These are phyloP conservation scores for Picea sitchensis DNA, from an alignment of 75 land plant species.

Conservation along the genomic window DNA sequence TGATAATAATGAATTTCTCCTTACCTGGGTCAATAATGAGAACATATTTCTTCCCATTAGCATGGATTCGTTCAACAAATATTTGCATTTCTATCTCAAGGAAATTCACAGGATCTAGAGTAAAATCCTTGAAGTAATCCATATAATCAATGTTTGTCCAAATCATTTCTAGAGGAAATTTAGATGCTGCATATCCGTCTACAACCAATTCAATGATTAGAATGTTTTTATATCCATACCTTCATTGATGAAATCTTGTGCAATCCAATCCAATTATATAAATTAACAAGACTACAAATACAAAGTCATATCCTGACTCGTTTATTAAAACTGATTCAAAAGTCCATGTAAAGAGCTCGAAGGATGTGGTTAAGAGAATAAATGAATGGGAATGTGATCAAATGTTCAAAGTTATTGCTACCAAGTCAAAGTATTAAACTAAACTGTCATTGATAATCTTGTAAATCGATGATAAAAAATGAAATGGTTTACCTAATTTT, in stretches of 20 bases:
- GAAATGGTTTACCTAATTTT: too few relatives aligned
- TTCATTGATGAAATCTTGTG: slow-evolving; percentile 36
- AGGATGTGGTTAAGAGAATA: too few relatives aligned
- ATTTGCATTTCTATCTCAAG: slow-evolving; percentile 18
- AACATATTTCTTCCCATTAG: slow-evolving; percentile 18
- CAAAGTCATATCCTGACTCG: too few relatives aligned
- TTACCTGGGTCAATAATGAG: slow-evolving; percentile 40
- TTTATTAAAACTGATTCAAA: too few relatives aligned
- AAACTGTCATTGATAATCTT: too few relatives aligned
- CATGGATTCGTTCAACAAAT: slow-evolving; percentile 12
- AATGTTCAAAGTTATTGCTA: too few relatives aligned
- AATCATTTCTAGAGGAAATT: slow-evolving; percentile 40
- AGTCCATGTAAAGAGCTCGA: too few relatives aligned
- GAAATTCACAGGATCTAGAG: slow-evolving; percentile 24
- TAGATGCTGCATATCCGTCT: slow-evolving; percentile 16
- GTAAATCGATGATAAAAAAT: too few relatives aligned
- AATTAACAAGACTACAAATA: not conserved
- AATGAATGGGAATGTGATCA: too few relatives aligned
- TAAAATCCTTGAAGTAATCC: slow-evolving; percentile 37
- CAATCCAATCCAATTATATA: not conserved
- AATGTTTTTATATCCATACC: slow-evolving; percentile 32
- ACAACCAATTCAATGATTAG: slow-evolving; percentile 20
- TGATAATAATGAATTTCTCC: not conserved
- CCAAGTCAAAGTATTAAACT: too few relatives aligned
- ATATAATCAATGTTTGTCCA: slow-evolving; percentile 46